These are phyloP conservation scores for Penicillium crustosum DNA, from an alignment of 2,329 filamentous ascomycete species.

Conservation along the genomic window DNA sequence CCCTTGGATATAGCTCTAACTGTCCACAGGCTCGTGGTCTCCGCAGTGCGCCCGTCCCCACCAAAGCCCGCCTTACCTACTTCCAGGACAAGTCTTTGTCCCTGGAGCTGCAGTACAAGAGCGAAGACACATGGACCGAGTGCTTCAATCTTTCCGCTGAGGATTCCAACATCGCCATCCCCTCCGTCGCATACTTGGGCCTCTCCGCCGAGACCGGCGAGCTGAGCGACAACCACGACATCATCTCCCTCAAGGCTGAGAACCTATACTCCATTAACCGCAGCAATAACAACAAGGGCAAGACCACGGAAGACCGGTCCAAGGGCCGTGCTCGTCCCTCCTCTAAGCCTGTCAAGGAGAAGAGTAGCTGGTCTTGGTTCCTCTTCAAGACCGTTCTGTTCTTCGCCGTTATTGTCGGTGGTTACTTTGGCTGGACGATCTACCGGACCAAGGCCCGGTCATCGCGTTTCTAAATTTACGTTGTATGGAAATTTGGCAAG, in stretches of 20 bases:
- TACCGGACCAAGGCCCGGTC: constrained; percentile 66
- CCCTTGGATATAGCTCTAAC: not conserved
- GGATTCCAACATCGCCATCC: constrained; percentile 70
- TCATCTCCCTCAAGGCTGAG: constrained; percentile 79
- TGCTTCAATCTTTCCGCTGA: constrained; percentile 74
- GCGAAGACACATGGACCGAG: constrained; percentile 78
- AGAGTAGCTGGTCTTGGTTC: constrained; percentile 65
- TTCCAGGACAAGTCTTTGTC: constrained; percentile 93
- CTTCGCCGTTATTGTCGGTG: constrained; percentile 66
- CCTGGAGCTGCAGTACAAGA: constrained; percentile 92
- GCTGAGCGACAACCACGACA: constrained; percentile 96
- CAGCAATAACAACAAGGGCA: constrained; percentile 43
- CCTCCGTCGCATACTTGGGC: constrained; percentile 65
- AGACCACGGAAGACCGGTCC: constrained; percentile 25
- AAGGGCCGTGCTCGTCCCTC: constrained; percentile 21
- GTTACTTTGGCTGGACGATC: constrained; percentile 80
- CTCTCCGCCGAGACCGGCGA: constrained; percentile 82
- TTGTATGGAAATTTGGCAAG: constrained; percentile 5
- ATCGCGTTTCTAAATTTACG: constrained; percentile 34
- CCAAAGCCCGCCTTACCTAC: constrained; percentile 86
- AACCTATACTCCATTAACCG: constrained; percentile 67
- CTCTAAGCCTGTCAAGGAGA: constrained; percentile 25
- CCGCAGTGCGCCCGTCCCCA: constrained; percentile 74
- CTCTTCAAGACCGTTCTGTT: constrained; percentile 82
- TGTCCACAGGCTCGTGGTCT: constrained; percentile 70